A percentile compares a stretch with the other conserved stretches of the same genome.
Conservation (phyloP, 495 filamentous ascomycete genomes). For the Zalerion maritima region DNA sequence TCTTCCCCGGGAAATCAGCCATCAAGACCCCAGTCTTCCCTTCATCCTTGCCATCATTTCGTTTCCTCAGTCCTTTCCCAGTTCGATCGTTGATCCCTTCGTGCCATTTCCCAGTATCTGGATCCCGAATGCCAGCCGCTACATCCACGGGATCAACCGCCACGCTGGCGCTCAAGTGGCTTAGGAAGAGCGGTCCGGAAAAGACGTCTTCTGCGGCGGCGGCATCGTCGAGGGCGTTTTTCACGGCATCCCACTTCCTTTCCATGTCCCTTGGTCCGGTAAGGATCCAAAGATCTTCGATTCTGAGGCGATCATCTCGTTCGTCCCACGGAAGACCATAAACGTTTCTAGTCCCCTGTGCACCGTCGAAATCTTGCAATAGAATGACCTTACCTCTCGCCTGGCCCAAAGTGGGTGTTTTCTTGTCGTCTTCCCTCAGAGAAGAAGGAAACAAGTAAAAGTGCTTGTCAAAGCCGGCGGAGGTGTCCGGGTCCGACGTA, state of each 20-base stretch:
- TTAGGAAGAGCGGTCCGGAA: conserved; percentile 7
- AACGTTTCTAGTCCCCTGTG: conserved; percentile 1
- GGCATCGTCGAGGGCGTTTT: conserved; percentile 6
- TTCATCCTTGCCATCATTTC: not conserved
- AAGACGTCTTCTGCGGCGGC: conserved; percentile 4
- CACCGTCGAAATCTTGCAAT: conserved; percentile 14
- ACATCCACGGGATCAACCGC: conserved; percentile 13
- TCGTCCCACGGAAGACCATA: conserved; percentile 12
- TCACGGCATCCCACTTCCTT: conserved; percentile 9
- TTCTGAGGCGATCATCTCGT: conserved; percentile 2
- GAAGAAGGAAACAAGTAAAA: conserved; percentile 8
- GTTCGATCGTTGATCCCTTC: conserved; percentile 13
- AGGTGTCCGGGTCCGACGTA: conserved; percentile 7
- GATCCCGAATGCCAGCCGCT: too few species aligned
- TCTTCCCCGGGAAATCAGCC: conserved; percentile 12
- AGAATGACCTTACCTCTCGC: conserved; percentile 14
- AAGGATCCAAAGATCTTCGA: conserved; percentile 11
- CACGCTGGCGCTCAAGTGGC: conserved; percentile 11
- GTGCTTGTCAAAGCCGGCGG: conserved; percentile 7
- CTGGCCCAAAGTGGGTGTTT: conserved; percentile 13
- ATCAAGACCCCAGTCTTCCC: conserved; percentile 10
- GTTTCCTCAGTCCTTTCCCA: conserved; percentile 2
- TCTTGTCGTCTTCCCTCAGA: conserved; percentile 1
- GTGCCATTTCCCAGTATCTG: conserved; percentile 8
- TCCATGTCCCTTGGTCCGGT: conserved; percentile 7